Base-by-base conservation (phyloP, 2,329 filamentous ascomycete genomes). In the Diaporthe eres region DNA sequence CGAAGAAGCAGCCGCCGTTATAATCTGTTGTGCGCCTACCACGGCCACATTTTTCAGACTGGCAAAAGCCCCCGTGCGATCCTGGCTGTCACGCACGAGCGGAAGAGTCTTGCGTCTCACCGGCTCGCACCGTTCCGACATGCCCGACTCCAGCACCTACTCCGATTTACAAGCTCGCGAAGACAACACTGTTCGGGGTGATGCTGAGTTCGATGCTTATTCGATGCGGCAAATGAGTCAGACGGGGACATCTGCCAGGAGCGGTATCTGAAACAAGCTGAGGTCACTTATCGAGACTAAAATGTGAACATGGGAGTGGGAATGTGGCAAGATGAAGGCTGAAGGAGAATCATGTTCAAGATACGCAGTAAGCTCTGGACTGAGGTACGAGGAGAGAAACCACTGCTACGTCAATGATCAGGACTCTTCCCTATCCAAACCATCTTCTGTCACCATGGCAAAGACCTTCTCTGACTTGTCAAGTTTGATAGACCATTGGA, bases 361-460 rank as follows among this genome's bases (percentile, higher is more conserved):
- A 49, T 22, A 22, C 22, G 6, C 22, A 17, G 17, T 22, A 49
- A 22, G 44, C 44, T 22, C 44, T 22, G 7, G 19, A 10, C 1
- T 49, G 42, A 22, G 44, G 44, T 22, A 22, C 10, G 19, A 49
- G 17, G 44, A 49, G 19, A 22, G 7, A 49, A 49, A 49, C 7
- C 19, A 10, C 8, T 49, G 19, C 44, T 49, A 9, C 7, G 44
- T 22, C 17, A 49, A 10, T 49, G 17, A 22, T 22, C 44, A 49
- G 8, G 44, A 49, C 44, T 22, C 42, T 5, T 19, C 44, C 19
- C 44, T 9, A 9, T 49, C 17, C 44, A 22, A 22, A 9, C 79
- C 81, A 82, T 76, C 72, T 28, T 76, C 72, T 5, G 53, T 70
- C 1, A 76, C 75, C 67, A 76, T 55, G 17, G 72, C 67, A 55